Evolutionary conservation across 2,329 filamentous ascomycete species (phyloP).

Genomic region (Hypoxylon sp.): DNA sequence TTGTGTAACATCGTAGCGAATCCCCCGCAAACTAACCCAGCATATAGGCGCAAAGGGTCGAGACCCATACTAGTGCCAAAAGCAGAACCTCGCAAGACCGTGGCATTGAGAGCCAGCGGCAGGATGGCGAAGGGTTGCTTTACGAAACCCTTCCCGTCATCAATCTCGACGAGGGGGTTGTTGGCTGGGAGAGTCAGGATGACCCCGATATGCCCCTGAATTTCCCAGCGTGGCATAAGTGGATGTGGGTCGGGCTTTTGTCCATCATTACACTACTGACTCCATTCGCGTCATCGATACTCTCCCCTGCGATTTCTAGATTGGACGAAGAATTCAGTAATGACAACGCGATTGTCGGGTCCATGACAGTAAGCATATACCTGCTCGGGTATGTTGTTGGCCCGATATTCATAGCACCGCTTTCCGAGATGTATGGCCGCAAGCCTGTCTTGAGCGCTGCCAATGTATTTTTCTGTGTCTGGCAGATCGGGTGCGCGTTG

Average conservation of each 20-base stretch:
- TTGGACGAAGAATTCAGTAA: not conserved
- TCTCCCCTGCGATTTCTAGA: not conserved
- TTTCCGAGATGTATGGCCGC: constrained; percentile 60
- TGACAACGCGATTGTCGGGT: not conserved
- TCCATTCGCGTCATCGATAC: not conserved
- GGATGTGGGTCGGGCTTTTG: not conserved
- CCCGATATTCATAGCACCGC: constrained; percentile 60
- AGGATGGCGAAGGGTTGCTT: too few species aligned
- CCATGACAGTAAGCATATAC: constrained; percentile 40
- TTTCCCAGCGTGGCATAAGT: not conserved
- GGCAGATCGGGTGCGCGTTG: constrained; percentile 47
- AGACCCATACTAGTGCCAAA: too few species aligned
- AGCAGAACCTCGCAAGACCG: too few species aligned
- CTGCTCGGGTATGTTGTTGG: constrained; percentile 52
- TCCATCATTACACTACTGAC: not conserved
- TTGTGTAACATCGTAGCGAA: not conserved
- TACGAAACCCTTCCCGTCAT: too few species aligned
- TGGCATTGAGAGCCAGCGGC: too few species aligned
- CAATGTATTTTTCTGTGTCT: not conserved
- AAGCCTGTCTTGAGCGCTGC: not conserved
- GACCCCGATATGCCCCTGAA: constrained; percentile 5
- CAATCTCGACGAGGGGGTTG: too few species aligned
- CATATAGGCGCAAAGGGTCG: too few species aligned
- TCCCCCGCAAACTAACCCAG: too few species aligned
- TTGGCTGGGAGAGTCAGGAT: not conserved